Evolutionary conservation across 352 stramenopile genomes (phyloP), one percentile per base, ranked within the genome.

Genomic region (Salisapilia sapeloensis): DNA sequence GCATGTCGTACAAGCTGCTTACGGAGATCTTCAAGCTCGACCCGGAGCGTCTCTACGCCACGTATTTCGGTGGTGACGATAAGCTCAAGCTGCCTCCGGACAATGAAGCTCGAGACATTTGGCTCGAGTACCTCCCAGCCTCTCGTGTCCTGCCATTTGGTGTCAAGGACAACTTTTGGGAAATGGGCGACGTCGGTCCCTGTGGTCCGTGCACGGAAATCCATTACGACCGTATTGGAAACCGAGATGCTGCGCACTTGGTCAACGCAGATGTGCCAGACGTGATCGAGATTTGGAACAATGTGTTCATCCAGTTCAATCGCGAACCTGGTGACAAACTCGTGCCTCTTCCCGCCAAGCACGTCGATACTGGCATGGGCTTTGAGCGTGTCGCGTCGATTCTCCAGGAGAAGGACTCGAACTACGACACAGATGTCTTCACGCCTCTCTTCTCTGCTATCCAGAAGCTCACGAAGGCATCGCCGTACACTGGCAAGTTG

Each of bases 271-370:
- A 99, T 56, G 62, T 97, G 60, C 93, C 94, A 5, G 75, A 98
- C 44, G 93, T 99, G 6, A 95, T 99, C 51, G 96, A 99, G 70
- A 99, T 99, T 48, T 99, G 95, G 96, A 98, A 98, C 74, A 90
- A 98, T 26, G 96, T 99, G 38, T 99, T 99, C 43, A 99, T 99
- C 51, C 92, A 97, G 66, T 97, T 95, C 57, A 97, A 98, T 58
- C 81, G 93, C 28, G 87, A 98, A 39, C 59, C 80, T 24, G 71
- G 81, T 31, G 78, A 78, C 26, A 69, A 61, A 32, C 62, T 99
- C 23, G 60, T 92, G 33, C 29, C 55, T 3, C 53, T 99, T n/a
- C 94, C 94, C 2, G 67, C 70, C 42, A 80, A 97, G 52, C 93
- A 99, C 65, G 89, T 99, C 21, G 96, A 99, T 62, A 99, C 96